Percentiles rank a stretch among this genome's conserved stretches.
Conservation (phyloP, 495 filamentous ascomycete genomes). For the Penicillium antarcticum region DNA sequence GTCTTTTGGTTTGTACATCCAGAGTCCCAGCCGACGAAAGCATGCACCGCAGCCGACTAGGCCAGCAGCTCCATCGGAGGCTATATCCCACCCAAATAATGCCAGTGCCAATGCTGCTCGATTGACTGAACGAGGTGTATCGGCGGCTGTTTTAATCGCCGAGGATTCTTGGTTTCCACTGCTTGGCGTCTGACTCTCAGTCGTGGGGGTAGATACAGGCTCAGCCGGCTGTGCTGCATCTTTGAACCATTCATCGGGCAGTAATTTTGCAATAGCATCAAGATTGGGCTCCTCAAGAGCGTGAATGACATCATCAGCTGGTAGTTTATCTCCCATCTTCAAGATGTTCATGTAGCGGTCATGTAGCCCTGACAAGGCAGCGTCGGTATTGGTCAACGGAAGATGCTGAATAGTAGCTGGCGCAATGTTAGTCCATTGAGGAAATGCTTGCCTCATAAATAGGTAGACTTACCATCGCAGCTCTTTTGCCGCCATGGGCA, state of each 20-base stretch:
- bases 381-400: constrained; percentile 53
- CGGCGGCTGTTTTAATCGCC: background rate
- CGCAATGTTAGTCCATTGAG: constrained; percentile 3
- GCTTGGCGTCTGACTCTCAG: background rate
- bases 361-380: constrained; percentile 53
- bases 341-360: constrained; percentile 57
- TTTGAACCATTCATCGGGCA: constrained; percentile 31
- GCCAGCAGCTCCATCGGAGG: constrained; percentile 60
- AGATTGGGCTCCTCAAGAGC: constrained; percentile 42
- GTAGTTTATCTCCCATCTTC: constrained; percentile 48
- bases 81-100: constrained; percentile 81
- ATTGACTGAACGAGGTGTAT: constrained; percentile 41
- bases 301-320: constrained; percentile 45
- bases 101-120: constrained; percentile 70
- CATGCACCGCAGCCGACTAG: constrained; percentile 79
- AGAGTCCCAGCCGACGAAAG: constrained; percentile 84
- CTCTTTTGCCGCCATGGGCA: constrained; percentile 85
- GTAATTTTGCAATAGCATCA: constrained; percentile 24
- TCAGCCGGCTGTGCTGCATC: constrained; percentile 22
- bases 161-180: constrained; percentile 6
- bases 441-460: background rate
- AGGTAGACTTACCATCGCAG: constrained; percentile 65
- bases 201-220: constrained; percentile 4
- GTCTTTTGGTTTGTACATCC: constrained; percentile 75
- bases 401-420: constrained; percentile 53